These are phyloP conservation scores for Phytophthora podocarpi DNA, from an alignment of 352 stramenopile species.

Conservation along the genomic window DNA sequence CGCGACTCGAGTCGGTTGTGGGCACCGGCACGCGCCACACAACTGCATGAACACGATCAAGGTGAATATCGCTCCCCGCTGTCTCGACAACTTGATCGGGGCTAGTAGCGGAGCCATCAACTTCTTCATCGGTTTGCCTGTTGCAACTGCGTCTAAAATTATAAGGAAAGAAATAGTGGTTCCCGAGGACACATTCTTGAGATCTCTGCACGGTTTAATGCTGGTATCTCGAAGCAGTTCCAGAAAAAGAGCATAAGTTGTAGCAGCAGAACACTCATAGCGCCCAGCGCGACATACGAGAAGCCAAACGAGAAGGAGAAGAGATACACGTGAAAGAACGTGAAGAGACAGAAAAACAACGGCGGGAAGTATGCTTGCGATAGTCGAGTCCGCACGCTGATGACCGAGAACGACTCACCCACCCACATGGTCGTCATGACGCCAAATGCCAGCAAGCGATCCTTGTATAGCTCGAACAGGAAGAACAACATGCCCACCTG, in stretches of 20 bases:
- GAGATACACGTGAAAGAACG: conserved; percentile 96
- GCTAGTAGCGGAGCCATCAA: no score
- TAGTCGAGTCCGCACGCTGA: conserved; percentile 79
- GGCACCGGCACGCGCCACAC: no score
- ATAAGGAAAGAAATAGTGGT: conserved; percentile 33
- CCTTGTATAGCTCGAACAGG: conserved; percentile 95
- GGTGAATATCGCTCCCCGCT: no score
- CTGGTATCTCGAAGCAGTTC: conserved; percentile 74
- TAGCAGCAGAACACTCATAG: conserved; percentile 41
- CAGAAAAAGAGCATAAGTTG: conserved; percentile 76
- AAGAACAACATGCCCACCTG: conserved; percentile 96
- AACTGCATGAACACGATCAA: no score
- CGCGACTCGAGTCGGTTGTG: no score
- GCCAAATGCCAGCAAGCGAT: conserved; percentile 91
- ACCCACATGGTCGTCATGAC: conserved; percentile 90
- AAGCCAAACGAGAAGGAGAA: conserved; percentile 95
- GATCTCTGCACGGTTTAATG: conserved; percentile 49
- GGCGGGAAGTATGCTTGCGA: conserved; percentile 86
- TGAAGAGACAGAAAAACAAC: conserved; percentile 94
- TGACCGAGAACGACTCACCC: conserved; percentile 91
- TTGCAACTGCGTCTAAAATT: no score
- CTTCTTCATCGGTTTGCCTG: no score
- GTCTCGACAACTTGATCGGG: no score
- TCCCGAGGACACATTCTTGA: conserved; percentile 36
- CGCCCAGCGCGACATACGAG: conserved; percentile 83